Evolutionary conservation across 352 stramenopile genomes (phyloP), one percentile per base, ranked within the genome.

Genomic region (Phytophthora aleatoria): DNA sequence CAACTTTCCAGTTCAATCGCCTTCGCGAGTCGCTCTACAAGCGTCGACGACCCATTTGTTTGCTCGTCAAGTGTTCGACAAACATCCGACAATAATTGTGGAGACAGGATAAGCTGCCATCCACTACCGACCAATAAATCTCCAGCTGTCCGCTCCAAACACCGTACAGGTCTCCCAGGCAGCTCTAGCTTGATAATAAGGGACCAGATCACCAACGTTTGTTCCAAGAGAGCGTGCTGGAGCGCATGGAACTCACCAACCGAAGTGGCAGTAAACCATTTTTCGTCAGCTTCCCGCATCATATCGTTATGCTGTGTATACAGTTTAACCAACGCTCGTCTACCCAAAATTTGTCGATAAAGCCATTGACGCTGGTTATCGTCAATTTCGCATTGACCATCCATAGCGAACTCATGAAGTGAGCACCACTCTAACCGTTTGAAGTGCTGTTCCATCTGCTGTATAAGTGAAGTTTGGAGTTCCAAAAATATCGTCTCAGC

Each of bases 401-500:
- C 30, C 15, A 57, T n/a, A 28, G 52, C 36, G 13, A 73, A 62
- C 1, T 57, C 54, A 45, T 49, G 36, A 36, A 43, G 42, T 8
- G 30, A 3, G 33, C 60, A 51, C 56, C 57, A 69, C 15, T 70
- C 54, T 20, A 67, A 30, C 0, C 41, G 52, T 12, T 71, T 42
- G 9, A 81, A 75, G 42, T 85, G 53, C 5, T 76, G 56, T 5
- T 55, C 39, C 15, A 82, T 67, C 15, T 75, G 62, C 24, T 71
- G 53, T 30, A 77, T 45, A 6, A 88, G 52, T 8, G 67, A 71
- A 30, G 50, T 42, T 45, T 88, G 77, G 11, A 91, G 67, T 30
- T 87, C 74, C 20, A 88, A 52, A 10, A 81, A 57, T 5, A 87
- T 28, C 0, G 71, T 85, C 45, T 91, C 78, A 2, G 58, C 47